Conservation (phyloP, 2,329 filamentous ascomycete species). For the Mycocentrospora acerina region DNA sequence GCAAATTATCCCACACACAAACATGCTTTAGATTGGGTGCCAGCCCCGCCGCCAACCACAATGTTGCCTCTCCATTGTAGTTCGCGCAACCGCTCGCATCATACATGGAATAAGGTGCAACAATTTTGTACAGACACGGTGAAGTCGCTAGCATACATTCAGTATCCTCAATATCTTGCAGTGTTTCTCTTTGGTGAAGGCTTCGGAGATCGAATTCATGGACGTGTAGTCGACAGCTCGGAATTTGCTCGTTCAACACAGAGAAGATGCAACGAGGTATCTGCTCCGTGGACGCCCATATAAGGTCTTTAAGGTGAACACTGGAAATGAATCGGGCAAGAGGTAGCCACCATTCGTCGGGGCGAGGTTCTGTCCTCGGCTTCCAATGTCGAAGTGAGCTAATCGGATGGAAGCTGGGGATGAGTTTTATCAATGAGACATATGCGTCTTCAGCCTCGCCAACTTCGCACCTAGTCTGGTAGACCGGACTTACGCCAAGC, state of each 20-base stretch:
- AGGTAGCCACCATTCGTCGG: constrained; percentile 1
- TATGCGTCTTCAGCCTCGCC: background rate
- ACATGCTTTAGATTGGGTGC: background rate
- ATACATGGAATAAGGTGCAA: constrained; percentile 1
- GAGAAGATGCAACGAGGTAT: constrained; percentile 1
- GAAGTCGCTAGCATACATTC: constrained; percentile 1
- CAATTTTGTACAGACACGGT: constrained; percentile 1
- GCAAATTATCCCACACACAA: background rate
- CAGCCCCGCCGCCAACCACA: background rate
- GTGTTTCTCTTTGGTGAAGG: constrained; percentile 1
- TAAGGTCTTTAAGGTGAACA: background rate
- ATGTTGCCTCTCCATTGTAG: constrained; percentile 1
- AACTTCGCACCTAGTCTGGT: too few relatives aligned
- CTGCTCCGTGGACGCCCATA: constrained; percentile 1
- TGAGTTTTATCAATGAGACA: background rate
- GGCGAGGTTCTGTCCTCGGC: constrained; percentile 1
- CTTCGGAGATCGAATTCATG: constrained; percentile 2
- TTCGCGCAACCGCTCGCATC: constrained; percentile 1
- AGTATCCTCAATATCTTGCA: constrained; percentile 1
- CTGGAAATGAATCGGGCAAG: background rate
- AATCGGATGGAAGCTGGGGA: constrained; percentile 1
- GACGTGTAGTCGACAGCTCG: constrained; percentile 1
- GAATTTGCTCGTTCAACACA: constrained; percentile 1
- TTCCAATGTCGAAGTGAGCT: constrained; percentile 1
- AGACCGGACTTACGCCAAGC: too few relatives aligned